These are phyloP conservation scores for Nidula microcarpa DNA, from an alignment of 768 basidiomycete genomes.

Conservation along the genomic window DNA sequence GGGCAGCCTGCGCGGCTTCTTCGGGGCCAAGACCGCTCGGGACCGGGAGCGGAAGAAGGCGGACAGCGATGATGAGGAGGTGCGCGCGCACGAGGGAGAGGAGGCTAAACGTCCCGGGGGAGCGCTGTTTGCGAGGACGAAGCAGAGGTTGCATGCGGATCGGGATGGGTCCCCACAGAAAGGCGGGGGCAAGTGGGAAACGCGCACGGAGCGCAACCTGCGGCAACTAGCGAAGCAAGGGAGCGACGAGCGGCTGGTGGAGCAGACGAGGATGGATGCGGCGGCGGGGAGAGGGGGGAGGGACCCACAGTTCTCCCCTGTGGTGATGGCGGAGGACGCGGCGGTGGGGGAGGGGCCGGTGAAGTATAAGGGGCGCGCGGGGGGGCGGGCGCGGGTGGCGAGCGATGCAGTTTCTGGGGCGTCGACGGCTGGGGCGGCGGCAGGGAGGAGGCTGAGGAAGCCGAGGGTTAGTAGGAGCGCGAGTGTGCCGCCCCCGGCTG, in stretches of 20 bases:
- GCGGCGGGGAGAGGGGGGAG: not conserved
- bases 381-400: not conserved
- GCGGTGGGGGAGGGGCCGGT: not conserved
- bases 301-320: conserved; percentile 2
- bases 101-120: not conserved
- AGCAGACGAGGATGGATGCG: not conserved
- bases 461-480: conserved; percentile 10
- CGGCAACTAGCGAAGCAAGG: conserved; percentile 7
- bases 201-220: conserved; percentile 21
- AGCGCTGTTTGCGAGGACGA: not conserved
- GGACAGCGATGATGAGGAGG: conserved; percentile 6
- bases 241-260: conserved; percentile 11
- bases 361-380: not conserved
- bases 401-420: not conserved
- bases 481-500: conserved; percentile 8
- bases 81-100: not conserved
- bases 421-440: not conserved
- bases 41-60: conserved; percentile 2
- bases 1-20: not conserved
- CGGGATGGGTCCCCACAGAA: not conserved
- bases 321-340: conserved; percentile 3
- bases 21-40: conserved; percentile 2
- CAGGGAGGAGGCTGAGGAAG: not conserved
- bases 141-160: not conserved
- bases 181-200: conserved; percentile 11